Base-by-base conservation (phyloP, 306 rosid species). In the Lagenaria siceraria region DNA sequence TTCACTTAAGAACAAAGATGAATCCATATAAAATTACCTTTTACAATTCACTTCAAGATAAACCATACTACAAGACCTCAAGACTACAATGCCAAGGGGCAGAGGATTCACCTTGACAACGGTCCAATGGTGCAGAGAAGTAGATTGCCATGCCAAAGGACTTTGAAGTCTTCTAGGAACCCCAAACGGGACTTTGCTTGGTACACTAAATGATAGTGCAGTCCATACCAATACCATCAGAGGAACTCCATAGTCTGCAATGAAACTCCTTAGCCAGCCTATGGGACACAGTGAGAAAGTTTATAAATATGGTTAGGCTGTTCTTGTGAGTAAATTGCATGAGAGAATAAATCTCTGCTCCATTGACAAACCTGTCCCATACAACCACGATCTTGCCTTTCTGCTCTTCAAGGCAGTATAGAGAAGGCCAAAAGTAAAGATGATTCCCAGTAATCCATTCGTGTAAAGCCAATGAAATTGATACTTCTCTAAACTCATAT, bases 211-310 rank as follows among this genome's bases (percentile, higher is more conserved):
- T 46, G 97, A 94, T 38, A 94, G 51, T 1, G 76, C 91, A 33
- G 96, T 88, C 94, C 98, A 94, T 78, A 83, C 74, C 19, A 94
- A 51, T 36, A 94, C 92, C 94, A 94, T 88, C 8, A 90, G 81
- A 48, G 98, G 96, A 71, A 91, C 98, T 13, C 97, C 97, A 48
- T 94, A 91, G 70, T 91, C 92, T 66, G 98, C 96, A 29, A 84
- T 65, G 80, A 90, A 87, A 80, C 91, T 83, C 86, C 98, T 87
- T 14, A 91, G 24, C 86, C 88, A 85, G 6, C 89, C 96, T 93
- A 85, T 15, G 66, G 35, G 61, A 74, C 71, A 71, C 62, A 48
- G 46, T 59, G 79, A 58, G 27, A 72, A 10, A 8, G 24, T 36
- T 29, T 81, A 27, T 68, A 53, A 70, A 69, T 78, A n/a, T 40